A percentile compares a stretch with the other conserved stretches of the same genome.
phyloP scores from a whole-genome alignment of 768 basidiomycete species.

The Lactifluus hygrophoroides region DNA sequence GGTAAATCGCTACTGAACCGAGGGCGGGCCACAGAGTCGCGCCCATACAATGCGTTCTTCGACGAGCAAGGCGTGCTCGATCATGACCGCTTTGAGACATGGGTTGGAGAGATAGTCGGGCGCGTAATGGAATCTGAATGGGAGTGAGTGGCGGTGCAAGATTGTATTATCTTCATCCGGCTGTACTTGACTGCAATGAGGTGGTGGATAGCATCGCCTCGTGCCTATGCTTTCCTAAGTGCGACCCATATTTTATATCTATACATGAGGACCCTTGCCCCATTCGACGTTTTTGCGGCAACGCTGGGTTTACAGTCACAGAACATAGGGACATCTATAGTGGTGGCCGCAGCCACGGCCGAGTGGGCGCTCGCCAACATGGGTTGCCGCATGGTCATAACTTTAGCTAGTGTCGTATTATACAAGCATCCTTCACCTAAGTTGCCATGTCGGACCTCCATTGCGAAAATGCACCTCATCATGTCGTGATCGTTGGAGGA shows the following conservation, averaged over 20 bases:
- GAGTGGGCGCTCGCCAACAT: too few relatives aligned
- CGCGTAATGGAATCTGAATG: constrained; percentile 55
- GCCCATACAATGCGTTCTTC: constrained; percentile 67
- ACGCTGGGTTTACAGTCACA: too few relatives aligned
- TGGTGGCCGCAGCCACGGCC: too few relatives aligned
- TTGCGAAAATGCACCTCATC: not conserved
- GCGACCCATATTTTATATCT: constrained; percentile 1
- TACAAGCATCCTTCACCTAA: not conserved
- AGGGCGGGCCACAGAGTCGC: constrained; percentile 48
- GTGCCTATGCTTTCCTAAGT: constrained; percentile 1
- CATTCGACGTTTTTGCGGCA: too few relatives aligned
- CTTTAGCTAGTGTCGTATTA: too few relatives aligned
- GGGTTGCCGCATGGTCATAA: too few relatives aligned
- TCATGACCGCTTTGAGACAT: constrained; percentile 63
- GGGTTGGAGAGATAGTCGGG: constrained; percentile 71
- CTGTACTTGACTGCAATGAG: constrained; percentile 3
- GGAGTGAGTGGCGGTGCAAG: constrained; percentile 18
- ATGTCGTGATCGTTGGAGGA: constrained; percentile 68
- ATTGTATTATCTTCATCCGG: constrained; percentile 10
- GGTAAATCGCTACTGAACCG: constrained; percentile 81
- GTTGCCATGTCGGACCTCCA: not conserved
- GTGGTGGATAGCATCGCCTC: not conserved
- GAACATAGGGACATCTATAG: too few relatives aligned
- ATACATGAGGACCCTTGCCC: not conserved
- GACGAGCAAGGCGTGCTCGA: constrained; percentile 75